A percentile compares a stretch with the other conserved stretches of the same genome.
These are phyloP conservation scores for Sarocladium kiliense DNA, from an alignment of 2,329 filamentous ascomycete genomes.

Conservation along the genomic window DNA sequence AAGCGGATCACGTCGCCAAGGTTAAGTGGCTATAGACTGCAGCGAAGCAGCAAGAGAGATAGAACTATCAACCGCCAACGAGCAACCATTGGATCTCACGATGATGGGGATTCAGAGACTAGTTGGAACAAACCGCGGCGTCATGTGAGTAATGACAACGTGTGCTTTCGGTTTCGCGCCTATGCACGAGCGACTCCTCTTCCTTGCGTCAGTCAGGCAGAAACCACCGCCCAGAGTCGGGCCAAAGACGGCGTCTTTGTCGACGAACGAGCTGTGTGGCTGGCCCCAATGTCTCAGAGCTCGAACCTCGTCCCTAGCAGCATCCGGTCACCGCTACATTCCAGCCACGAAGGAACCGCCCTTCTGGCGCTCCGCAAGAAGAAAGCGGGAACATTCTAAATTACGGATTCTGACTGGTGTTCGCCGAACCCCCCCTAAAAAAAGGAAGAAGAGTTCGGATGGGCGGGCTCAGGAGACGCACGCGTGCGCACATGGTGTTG, in stretches of 20 bases:
- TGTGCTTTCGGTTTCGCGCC: not conserved
- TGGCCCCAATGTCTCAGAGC: slow-evolving; percentile 9
- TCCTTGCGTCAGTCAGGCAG: slow-evolving; percentile 6
- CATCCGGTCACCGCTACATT: slow-evolving; percentile 9
- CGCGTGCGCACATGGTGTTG: not conserved
- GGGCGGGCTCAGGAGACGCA: too few species aligned
- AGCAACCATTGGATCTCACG: slow-evolving; percentile 5
- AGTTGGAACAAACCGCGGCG: not conserved
- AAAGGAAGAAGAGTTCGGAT: too few species aligned
- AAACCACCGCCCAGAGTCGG: not conserved
- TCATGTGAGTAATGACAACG: slow-evolving; percentile 5
- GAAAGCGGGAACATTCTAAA: not conserved
- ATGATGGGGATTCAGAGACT: not conserved
- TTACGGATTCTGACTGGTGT: too few species aligned
- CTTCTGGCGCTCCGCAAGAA: slow-evolving; percentile 1
- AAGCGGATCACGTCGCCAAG: slow-evolving; percentile 87
- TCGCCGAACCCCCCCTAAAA: too few species aligned
- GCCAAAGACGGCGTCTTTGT: slow-evolving; percentile 7
- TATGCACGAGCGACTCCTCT: slow-evolving; percentile 7
- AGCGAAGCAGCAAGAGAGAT: slow-evolving; percentile 1
- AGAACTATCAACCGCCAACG: not conserved
- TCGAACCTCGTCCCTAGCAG: slow-evolving; percentile 4
- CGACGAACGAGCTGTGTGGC: not conserved
- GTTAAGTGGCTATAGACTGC: slow-evolving; percentile 65
- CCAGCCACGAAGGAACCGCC: not conserved